Evolutionary conservation across 257 asterid genomes (phyloP), one percentile per base, ranked within the genome.

Genomic region (Scutellaria minor): DNA sequence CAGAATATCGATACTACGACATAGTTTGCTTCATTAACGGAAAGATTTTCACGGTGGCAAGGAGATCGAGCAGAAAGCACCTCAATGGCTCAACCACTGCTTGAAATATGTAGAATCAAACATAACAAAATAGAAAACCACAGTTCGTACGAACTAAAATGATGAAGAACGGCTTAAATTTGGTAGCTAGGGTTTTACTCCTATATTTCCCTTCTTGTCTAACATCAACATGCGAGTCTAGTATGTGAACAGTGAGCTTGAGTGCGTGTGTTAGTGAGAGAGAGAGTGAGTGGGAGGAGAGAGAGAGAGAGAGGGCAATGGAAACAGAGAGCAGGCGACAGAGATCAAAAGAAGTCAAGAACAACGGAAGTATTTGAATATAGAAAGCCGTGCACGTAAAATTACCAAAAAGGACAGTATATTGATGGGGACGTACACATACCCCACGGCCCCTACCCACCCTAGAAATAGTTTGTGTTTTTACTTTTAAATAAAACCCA

Each of bases 21-120:
- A 77, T 35, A 20, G 56, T 11, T 52, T 48, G 53, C 22, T 56
- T 66, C 7, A 48, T 67, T 66, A 80, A 83, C 81, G 45, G 72
- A 58, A n/a, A 37, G 51, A 68, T 42, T 53, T 62, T 31, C 14
- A 51, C 72, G 62, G 64, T 12, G 64, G 74, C 12, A 68, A 15
- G 67, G n/a, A 56, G 71, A 72, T 62, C 74, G 27, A 47, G 53
- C 37, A 11, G 6, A 6, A 14, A 64, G 61, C 6, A 53, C 37
- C 3, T 9, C 1, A 12, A 56, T 64, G 62, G 27, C 57, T 44
- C 39, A 60, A 35, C 53, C 20, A 6, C 71, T 41, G 66, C 37
- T 62, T 13, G 74, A 31, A 62, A 61, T 6, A 14, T 2, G 45
- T 3, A 5, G 48, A 6, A 14, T 15, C 20, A 9, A 40, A 61